Evolutionary conservation across 306 rosid species (phyloP), one percentile per base, ranked within the genome.

Genomic region (Cucurbita pepo): DNA sequence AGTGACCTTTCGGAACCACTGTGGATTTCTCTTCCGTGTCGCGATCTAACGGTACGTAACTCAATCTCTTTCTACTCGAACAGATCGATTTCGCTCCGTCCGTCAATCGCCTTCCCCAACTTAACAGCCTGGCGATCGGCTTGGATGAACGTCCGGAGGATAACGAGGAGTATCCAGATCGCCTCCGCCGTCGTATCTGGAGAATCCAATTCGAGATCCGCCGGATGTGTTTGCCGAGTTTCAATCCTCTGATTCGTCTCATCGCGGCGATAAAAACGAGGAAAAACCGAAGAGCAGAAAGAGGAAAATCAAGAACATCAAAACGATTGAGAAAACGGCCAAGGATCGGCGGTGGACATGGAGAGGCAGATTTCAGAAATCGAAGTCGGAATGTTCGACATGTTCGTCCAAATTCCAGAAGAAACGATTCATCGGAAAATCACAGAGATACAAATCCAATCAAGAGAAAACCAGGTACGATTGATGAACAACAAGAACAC

Each of bases 1-100:
- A 71, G 67, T 91, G 86, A 1, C 99, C 99, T 75, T 89, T 94
- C 0, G 99, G 99, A 10, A 91, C 95, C 12, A 83, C 30, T 18
- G 50, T 30, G 1, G 74, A n/a, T 59, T 58, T 71, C 44, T 18
- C 62, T 1, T 66, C 69, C 59, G 73, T 80, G 47, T 80, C 86
- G 8, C 80, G 75, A 10, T 84, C 92, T 18, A 94, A 0, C 22
- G 74, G 87, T 0, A 41, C 3, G 38, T 88, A 88, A 21, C 86
- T 83, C 77, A 80, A 58, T 30, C 88, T 77, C 18, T 61, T 57
- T n/a, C 47, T 86, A 16, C 21, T 21, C 10, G 45, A 22, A 13
- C 97, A 90, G 0, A 90, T 30, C 0, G 86, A 78, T 56, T 54
- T 86, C 0, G 95, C 92, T 50, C 88, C 81, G 11, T 7, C 78